phyloP scores from a whole-genome alignment of 768 basidiomycete genomes.

The Suillus hirtellus region DNA sequence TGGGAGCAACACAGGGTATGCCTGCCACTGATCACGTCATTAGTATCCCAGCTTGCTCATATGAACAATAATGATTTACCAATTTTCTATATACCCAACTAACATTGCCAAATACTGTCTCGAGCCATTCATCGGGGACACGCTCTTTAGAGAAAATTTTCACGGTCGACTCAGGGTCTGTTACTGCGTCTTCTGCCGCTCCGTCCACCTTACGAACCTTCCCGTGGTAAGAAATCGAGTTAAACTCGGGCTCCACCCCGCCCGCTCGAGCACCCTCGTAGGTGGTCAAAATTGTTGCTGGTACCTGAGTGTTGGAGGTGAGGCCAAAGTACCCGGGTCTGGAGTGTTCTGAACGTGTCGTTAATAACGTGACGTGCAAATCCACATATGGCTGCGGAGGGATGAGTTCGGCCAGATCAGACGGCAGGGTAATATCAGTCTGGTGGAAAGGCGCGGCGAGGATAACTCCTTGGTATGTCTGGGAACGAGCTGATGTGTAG shows the following conservation, averaged over 20 bases:
- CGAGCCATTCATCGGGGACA: constrained; percentile 71
- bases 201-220: constrained; percentile 37
- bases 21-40: constrained; percentile 61
- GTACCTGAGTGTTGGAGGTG: constrained; percentile 42
- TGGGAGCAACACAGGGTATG: constrained; percentile 74
- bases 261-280: constrained; percentile 57
- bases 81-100: constrained; percentile 85
- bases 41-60: constrained; percentile 12
- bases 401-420: constrained; percentile 50
- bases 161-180: constrained; percentile 59
- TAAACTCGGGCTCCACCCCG: constrained; percentile 74
- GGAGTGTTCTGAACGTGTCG: constrained; percentile 66
- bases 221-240: constrained; percentile 82
- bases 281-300: constrained; percentile 73
- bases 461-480: constrained; percentile 72
- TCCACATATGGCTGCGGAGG: constrained; percentile 75
- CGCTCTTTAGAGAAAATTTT: constrained; percentile 82
- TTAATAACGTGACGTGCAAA: constrained; percentile 86
- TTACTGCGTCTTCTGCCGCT: constrained; percentile 28
- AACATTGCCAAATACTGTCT: constrained; percentile 65
- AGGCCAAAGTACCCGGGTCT: constrained; percentile 73
- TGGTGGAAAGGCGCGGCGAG: constrained; percentile 85
- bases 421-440: constrained; percentile 55
- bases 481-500: constrained; percentile 45
- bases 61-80: constrained; percentile 36